Conservation (phyloP, 306 rosid genomes). For the Amphicarpaea edgeworthii region DNA sequence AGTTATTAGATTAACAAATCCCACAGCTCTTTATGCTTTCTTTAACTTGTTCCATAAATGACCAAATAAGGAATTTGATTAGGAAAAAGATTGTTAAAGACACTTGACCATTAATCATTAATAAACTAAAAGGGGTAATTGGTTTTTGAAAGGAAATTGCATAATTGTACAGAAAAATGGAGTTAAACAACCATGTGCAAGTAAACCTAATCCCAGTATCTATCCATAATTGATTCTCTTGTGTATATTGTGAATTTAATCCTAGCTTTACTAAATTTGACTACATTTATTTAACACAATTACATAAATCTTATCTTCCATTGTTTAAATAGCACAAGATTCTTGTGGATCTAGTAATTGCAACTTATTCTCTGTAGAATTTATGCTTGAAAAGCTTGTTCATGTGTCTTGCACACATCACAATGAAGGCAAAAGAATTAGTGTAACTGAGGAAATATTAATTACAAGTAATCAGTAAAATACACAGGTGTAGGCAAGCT, state of each 20-base stretch:
- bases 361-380: neutral
- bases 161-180: neutral
- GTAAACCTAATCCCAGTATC: neutral
- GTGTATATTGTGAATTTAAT: neutral
- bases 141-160: neutral
- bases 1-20: conserved; percentile 4
- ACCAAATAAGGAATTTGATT: neutral
- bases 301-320: neutral
- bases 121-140: neutral
- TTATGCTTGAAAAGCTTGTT: neutral
- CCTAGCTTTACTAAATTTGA: neutral
- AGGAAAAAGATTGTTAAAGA: neutral
- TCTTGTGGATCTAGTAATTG: neutral
- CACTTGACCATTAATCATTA: neutral
- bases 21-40: neutral
- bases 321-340: too few relatives aligned
- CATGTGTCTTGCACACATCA: neutral
- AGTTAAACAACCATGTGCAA: neutral
- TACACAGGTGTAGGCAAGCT: neutral
- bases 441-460: neutral
- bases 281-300: neutral
- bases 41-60: neutral
- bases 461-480: conserved; percentile 12
- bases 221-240: neutral
- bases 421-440: neutral